A percentile compares a stretch with the other conserved stretches of the same genome.
These are phyloP conservation scores for Globisporangium mamillatum DNA, from an alignment of 352 stramenopile species.

Conservation along the genomic window DNA sequence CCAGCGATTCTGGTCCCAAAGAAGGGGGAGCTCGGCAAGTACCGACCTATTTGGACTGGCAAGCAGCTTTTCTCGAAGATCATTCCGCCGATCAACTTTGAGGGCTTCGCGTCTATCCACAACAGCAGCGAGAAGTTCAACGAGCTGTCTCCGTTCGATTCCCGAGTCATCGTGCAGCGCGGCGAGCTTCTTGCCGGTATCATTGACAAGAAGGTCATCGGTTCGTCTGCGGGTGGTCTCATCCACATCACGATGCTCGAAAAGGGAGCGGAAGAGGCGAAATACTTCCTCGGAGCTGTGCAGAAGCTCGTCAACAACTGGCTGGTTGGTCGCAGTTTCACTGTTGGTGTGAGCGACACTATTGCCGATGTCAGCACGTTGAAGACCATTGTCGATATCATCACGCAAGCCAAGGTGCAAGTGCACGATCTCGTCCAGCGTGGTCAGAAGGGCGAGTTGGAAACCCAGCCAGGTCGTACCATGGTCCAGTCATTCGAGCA, in stretches of 20 bases:
- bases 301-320: slow-evolving; percentile 99
- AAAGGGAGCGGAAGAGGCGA: slow-evolving; percentile 88
- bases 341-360: slow-evolving; percentile 98
- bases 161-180: slow-evolving; percentile 96
- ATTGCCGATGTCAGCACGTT: slow-evolving; percentile 98
- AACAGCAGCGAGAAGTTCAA: slow-evolving; percentile 90
- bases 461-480: slow-evolving; percentile 97
- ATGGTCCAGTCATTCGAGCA: slow-evolving; percentile 99
- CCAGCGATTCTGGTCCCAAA: slow-evolving; percentile 97
- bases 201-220: slow-evolving; percentile 99
- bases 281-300: slow-evolving; percentile 89
- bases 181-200: slow-evolving; percentile 97
- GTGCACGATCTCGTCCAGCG: slow-evolving; percentile 94
- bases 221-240: slow-evolving; percentile 94
- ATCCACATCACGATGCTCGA: slow-evolving; percentile 97
- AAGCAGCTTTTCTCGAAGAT: slow-evolving; percentile 99
- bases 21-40: slow-evolving; percentile 83
- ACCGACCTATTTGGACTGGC: slow-evolving; percentile 94
- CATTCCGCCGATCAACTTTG: slow-evolving; percentile 97
- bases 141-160: slow-evolving; percentile 94
- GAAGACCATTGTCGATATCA: slow-evolving; percentile 98
- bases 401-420: slow-evolving; percentile 97
- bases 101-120: slow-evolving; percentile 93
- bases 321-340: slow-evolving; percentile 97
- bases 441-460: slow-evolving; percentile 96